Evolutionary conservation across 768 basidiomycete genomes (phyloP), one percentile per base, ranked within the genome.

Genomic region (Boletus tylopilopsis): DNA sequence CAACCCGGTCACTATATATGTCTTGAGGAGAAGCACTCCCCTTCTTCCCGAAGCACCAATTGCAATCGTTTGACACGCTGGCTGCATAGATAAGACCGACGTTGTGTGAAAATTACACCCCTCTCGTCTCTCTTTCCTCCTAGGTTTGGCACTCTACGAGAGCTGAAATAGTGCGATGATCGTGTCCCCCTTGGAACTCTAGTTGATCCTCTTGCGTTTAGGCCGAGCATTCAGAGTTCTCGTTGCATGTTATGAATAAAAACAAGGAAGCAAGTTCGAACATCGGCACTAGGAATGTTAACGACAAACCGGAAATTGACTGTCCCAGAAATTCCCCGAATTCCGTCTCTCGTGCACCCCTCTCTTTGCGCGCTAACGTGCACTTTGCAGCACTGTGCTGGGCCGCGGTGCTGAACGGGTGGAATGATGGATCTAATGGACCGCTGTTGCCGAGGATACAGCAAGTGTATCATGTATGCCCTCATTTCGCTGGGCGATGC

Each of bases 341-440:
- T 19, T 27, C 5, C 8, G 7, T 9, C 24, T 5, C 1, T 15
- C 23, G 21, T 12, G 9, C 19, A 11, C 25, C 33, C 12, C 5
- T 42, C 27, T 54, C 25, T 11, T 41, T 40, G 5, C 43, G 47
- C 16, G 33, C 42, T 36, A 44, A 55, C 30, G 27, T 56, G 13
- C 47, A 54, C 25, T 53, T 45, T 25, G 35, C 40, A n/a, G 33
- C 45, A 2, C 27, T 53, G n/a, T 56, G 40, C 38, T 55, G 50
- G 53, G 24, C 44, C 3, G 13, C 44, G 6, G 2, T 34, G 24
- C 44, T 54, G 0, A 33, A 30, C 2, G 54, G 54, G 12, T 56
- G 54, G 54, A 56, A 49, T 23, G 54, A 56, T 9, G 51, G 34
- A n/a, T 42, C 51, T 12, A 53, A 33, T 9, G 44, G 54, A 15